Evolutionary conservation across 331 rosid species (phyloP), one percentile per base, ranked within the genome.

Genomic region (Malus hybrid): DNA sequence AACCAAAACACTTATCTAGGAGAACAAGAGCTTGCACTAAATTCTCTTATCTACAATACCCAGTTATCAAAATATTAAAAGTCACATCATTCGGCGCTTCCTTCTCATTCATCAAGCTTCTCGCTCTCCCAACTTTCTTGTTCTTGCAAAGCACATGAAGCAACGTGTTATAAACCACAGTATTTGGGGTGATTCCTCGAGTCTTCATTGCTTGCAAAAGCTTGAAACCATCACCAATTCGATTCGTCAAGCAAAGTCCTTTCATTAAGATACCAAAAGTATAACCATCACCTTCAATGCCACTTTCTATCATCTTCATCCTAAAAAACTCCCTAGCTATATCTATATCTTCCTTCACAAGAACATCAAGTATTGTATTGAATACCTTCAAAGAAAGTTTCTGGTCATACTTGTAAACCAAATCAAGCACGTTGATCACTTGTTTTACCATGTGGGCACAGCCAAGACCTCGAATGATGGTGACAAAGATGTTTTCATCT

Each of bases 251-350:
- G 79, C 93, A 88, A 52, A 92, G 83, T 0, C 97, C 92, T 77
- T 92, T 92, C 96, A 92, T 92, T 62, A 92, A 75, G 77, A 90
- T 90, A 64, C 92, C 96, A 15, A 74, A 88, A 68, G 97, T 92
- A 59, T 92, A 90, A 68, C 65, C 87, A 81, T 87, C 90, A 1
- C 96, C 96, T 15, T 75, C 75, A 74, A 90, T 63, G 8, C 93
- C 92, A 44, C 74, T 65, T 3, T 34, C 86, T 90, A 90, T 87
- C 97, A 92, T 92, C 44, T 83, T 84, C 83, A 76, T 92, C 73
- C 93, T 82, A 64, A 82, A 90, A 77, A 92, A 92, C 80, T 82
- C 92, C 84, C 93, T 80, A 60, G 97, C 97, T 54, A 92, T 81
- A 59, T 90, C 96, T 55, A 92, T 85, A 42, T 90, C 91, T 73